phyloP scores from a whole-genome alignment of 2,329 filamentous ascomycete species.

The Daldinia eschscholtzii region DNA sequence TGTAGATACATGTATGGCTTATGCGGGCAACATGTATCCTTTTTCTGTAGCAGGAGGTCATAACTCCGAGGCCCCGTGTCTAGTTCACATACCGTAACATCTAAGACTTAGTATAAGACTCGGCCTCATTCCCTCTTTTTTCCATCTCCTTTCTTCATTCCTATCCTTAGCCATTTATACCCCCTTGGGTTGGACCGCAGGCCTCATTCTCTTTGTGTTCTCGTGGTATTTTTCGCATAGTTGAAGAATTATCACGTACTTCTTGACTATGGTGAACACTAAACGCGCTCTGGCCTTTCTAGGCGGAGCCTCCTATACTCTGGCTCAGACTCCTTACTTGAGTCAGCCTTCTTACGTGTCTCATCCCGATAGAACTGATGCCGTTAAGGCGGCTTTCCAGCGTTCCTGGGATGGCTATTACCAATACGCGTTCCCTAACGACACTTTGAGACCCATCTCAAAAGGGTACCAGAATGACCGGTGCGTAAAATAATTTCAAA shows the following conservation, averaged over 20 bases:
- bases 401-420: constrained; percentile 80
- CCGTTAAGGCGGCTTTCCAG: constrained; percentile 76
- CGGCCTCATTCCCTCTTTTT: constrained; percentile 17
- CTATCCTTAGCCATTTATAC: constrained; percentile 26
- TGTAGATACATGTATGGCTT: constrained; percentile 23
- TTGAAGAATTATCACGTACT: constrained; percentile 32
- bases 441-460: constrained; percentile 77
- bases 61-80: constrained; percentile 11
- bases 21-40: constrained; percentile 33
- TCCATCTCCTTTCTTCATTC: constrained; percentile 14
- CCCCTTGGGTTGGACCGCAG: constrained; percentile 27
- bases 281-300: constrained; percentile 42
- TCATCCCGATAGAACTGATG: constrained; percentile 63
- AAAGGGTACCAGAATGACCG: constrained; percentile 76
- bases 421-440: constrained; percentile 80
- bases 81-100: constrained; percentile 26
- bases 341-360: constrained; percentile 50
- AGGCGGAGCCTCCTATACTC: constrained; percentile 39
- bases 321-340: constrained; percentile 46
- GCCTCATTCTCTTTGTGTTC: constrained; percentile 34
- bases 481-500: constrained; percentile 58
- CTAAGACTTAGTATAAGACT: constrained; percentile 34
- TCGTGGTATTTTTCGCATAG: constrained; percentile 24
- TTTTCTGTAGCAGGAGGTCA: constrained; percentile 27
- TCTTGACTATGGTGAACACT: constrained; percentile 47